Evolutionary conservation across 495 filamentous ascomycete genomes (phyloP).

Genomic region (Aspergillus taichungensis): DNA sequence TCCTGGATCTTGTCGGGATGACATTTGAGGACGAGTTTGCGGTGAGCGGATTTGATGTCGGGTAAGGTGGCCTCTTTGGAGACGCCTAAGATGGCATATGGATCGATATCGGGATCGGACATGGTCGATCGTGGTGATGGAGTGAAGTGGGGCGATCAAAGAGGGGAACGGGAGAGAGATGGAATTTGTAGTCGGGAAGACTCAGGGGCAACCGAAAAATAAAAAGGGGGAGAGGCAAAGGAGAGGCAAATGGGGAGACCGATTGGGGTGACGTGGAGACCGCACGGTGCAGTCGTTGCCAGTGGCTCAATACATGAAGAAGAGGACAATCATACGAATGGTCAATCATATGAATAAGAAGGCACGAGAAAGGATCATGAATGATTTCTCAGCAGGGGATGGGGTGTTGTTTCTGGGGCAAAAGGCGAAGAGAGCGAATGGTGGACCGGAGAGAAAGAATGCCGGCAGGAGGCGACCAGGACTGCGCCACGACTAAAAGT

Average conservation of each 20-base stretch:
- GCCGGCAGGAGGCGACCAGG: too few relatives aligned
- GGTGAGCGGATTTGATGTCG: constrained; percentile 73
- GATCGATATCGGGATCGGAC: constrained; percentile 63
- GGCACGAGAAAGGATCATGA: too few relatives aligned
- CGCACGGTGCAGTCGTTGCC: too few relatives aligned
- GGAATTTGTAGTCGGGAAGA: not conserved
- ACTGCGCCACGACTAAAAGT: too few relatives aligned
- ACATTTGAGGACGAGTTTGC: constrained; percentile 85
- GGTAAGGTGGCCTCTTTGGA: constrained; percentile 61
- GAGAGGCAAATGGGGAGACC: not conserved
- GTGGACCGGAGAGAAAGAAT: too few relatives aligned
- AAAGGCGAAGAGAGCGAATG: too few relatives aligned
- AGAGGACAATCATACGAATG: too few relatives aligned
- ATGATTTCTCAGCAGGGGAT: too few relatives aligned
- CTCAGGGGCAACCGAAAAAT: not conserved
- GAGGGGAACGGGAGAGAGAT: constrained; percentile 7
- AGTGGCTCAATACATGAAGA: too few relatives aligned
- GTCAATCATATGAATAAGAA: too few relatives aligned
- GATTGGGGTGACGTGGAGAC: constrained; percentile 2
- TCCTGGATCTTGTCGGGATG: constrained; percentile 95
- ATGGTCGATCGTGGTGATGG: constrained; percentile 29
- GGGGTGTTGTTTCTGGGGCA: too few relatives aligned
- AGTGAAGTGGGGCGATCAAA: not conserved
- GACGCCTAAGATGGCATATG: constrained; percentile 75
- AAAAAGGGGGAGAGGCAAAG: not conserved